Base-by-base conservation (phyloP, 768 basidiomycete genomes). In the Termitomyces sp. region DNA sequence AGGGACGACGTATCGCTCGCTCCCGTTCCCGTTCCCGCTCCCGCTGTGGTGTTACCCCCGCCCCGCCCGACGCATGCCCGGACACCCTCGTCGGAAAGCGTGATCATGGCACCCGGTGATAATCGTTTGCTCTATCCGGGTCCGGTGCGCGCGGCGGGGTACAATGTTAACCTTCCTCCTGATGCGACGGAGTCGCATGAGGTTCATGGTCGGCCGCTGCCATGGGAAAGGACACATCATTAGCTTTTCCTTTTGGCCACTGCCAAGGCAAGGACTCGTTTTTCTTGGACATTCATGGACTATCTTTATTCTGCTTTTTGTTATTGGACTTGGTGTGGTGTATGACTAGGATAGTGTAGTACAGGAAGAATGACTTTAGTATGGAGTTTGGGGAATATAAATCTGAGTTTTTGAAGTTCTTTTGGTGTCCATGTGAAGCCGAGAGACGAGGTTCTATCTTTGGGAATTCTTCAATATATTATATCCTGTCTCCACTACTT, bases 131-230 rank as follows among this genome's bases (percentile, higher is more conserved):
- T 75, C 36, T 75, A 78, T 63, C 80, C 78, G 4, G 69, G 70
- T 2, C 64, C 76, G 13, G 76, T 76, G 32, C 73, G 77, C 33
- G 72, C 71, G 3, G 76, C 74, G 5, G 76, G 75, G 11, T 74
- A 76, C 33, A 60, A 33, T 38, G 42, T 63, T 9, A 32, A 55
- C 13, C 40, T 53, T 15, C 38, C 49, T 8, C 35, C 20, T n/a
- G 54, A 51, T 22, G 57, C 24, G 32, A 62, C 16, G 4, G 58
- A 56, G 13, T 59, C 61, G 11, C 24, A n/a, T 44, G 55, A 44
- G 39, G 32, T n/a, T 18, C 55, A 32, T 55, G 15, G 24, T 51
- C 36, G 49, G 28, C 39, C 45, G 24, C n/a, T 58, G 18, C 48
- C 46, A 20, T 35, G n/a, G 39, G 58, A 32, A 51, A 49, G 38